These are phyloP conservation scores for Centaurea solstitialis DNA, from an alignment of 129 eudicot genomes.

Conservation along the genomic window DNA sequence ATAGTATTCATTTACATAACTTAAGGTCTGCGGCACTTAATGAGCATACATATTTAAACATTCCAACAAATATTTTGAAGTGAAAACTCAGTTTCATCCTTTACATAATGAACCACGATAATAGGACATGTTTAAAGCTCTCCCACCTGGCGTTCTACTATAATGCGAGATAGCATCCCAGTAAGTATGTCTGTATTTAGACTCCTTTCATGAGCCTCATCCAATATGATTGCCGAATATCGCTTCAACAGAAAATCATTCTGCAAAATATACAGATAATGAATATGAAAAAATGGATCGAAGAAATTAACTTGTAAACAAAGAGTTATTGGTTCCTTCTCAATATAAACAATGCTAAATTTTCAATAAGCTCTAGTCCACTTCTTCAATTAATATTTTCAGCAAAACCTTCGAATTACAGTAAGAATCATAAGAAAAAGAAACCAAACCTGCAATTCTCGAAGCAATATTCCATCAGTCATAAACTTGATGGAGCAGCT, in stretches of 20 bases:
- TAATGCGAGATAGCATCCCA: slow-evolving; percentile 93
- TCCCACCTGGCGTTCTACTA: slow-evolving; percentile 70
- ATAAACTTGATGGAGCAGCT: slow-evolving; percentile 86
- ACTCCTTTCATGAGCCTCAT: slow-evolving; percentile 99
- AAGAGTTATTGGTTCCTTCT: not conserved
- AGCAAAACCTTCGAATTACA: not conserved
- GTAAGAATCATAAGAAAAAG: not conserved
- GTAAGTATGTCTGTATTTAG: slow-evolving; percentile 94
- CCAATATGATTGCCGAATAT: slow-evolving; percentile 82
- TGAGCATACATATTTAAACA: no score
- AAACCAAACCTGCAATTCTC: slow-evolving; percentile 73
- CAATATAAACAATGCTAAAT: no score
- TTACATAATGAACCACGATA: not conserved
- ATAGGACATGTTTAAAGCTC: not conserved
- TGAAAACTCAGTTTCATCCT: no score
- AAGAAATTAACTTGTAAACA: not conserved
- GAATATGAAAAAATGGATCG: not conserved
- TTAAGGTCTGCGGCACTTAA: no score
- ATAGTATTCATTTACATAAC: no score
- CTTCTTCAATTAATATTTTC: not conserved
- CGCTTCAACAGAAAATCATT: slow-evolving; percentile 75
- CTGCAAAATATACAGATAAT: slow-evolving; percentile 37
- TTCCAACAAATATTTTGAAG: no score
- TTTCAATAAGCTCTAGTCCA: not conserved
- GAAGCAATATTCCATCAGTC: slow-evolving; percentile 99